phyloP scores from a whole-genome alignment of 140 eudicot genomes.

The Ambrosia hybrid region DNA sequence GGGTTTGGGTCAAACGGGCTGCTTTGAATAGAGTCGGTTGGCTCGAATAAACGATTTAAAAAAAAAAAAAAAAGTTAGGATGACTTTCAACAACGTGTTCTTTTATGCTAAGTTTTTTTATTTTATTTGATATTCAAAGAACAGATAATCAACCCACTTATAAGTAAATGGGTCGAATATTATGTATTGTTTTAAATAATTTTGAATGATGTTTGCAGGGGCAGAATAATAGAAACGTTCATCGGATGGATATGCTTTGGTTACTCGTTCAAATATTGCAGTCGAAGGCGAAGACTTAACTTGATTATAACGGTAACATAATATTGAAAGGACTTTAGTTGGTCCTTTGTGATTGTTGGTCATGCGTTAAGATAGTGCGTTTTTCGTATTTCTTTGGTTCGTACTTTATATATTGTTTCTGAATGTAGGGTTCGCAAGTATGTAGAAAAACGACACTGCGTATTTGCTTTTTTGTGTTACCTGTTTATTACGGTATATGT shows the following conservation, averaged over 20 bases:
- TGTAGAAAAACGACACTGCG: not conserved
- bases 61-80: no score
- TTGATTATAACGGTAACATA: not conserved
- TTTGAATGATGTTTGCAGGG: slow-evolving; percentile 39
- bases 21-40: no score
- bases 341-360: not conserved
- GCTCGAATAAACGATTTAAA: no score
- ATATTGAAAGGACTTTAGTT: not conserved
- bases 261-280: slow-evolving; percentile 84
- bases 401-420: not conserved
- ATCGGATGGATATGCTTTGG: slow-evolving; percentile 95
- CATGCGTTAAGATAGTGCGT: not conserved
- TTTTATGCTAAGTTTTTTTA: no score
- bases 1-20: no score
- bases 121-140: not conserved
- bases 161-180: not conserved
- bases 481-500: slow-evolving; percentile 6
- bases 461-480: slow-evolving; percentile 4
- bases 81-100: no score
- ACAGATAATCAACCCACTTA: not conserved
- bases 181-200: not conserved
- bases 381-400: slow-evolving; percentile 5
- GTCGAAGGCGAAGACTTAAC: slow-evolving; percentile 43
- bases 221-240: slow-evolving; percentile 73
- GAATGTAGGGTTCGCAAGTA: slow-evolving; percentile 3